A percentile compares a stretch with the other conserved stretches of the same genome.
Evolutionary conservation across 306 rosid genomes (phyloP).

Genomic region (Cucurbita pepo): DNA sequence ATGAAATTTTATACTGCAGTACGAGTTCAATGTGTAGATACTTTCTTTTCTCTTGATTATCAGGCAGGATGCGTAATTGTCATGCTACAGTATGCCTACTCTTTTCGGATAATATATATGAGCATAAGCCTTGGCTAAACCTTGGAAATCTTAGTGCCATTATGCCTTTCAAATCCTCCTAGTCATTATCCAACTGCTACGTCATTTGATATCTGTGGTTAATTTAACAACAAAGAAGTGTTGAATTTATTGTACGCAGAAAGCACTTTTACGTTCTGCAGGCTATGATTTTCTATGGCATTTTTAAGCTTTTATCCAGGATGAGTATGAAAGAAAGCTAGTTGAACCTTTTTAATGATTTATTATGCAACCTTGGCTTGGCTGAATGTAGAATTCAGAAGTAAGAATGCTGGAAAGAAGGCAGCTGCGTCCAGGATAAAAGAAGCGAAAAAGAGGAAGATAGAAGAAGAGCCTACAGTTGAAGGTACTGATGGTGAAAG

Average conservation of each 20-base stretch:
- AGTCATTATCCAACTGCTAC: no score
- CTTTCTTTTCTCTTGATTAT: no score
- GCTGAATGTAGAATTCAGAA: conserved; percentile 45
- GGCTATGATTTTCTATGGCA: background rate
- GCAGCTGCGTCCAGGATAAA: conserved; percentile 31
- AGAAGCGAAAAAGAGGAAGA: conserved; percentile 44
- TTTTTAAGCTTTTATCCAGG: background rate
- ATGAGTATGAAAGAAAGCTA: background rate
- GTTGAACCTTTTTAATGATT: background rate
- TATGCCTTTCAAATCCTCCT: no score
- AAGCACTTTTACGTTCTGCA: background rate
- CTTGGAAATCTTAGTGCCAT: no score
- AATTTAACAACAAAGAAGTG: background rate
- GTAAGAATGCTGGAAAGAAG: conserved; percentile 60
- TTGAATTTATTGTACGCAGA: background rate
- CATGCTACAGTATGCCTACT: no score
- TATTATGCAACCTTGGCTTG: background rate
- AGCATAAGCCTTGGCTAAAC: background rate
- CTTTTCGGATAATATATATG: background rate
- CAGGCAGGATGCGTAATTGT: no score
- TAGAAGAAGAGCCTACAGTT: conserved; percentile 21
- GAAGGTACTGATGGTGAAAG: conserved; percentile 18
- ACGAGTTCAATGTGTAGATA: no score
- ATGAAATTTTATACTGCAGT: no score
- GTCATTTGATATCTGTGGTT: background rate